Conservation (phyloP, 164 flowering plant genomes). For the Cinnamomum chago region DNA sequence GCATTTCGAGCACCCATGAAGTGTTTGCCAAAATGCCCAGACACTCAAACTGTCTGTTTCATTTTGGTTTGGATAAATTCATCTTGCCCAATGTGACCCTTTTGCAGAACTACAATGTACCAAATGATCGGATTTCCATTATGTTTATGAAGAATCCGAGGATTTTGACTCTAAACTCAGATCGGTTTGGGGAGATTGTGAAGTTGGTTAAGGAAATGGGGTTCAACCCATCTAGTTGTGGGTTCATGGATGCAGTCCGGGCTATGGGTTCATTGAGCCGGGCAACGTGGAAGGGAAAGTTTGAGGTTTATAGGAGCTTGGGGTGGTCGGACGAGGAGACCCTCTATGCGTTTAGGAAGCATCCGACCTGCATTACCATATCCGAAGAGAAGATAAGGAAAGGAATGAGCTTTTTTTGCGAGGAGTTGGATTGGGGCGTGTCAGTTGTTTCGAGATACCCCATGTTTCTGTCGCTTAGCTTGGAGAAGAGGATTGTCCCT, state of each 20-base stretch:
- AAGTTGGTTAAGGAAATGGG: conserved; percentile 10
- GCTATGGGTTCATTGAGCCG: background rate
- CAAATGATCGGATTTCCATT: conserved; percentile 6
- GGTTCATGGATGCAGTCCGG: conserved; percentile 8
- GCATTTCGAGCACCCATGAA: background rate
- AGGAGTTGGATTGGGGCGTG: conserved; percentile 6
- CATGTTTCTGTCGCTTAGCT: conserved; percentile 4
- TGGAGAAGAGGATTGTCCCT: conserved; percentile 15
- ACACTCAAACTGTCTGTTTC: background rate
- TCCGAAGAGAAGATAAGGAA: conserved; percentile 11
- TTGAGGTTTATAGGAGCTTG: conserved; percentile 5
- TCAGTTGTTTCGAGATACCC: background rate
- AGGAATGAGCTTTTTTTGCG: conserved; percentile 3
- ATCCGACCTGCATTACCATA: background rate
- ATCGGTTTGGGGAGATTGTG: conserved; percentile 8
- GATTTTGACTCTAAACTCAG: background rate
- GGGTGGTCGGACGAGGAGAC: conserved; percentile 11
- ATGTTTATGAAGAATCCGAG: background rate
- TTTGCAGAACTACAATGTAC: conserved; percentile 16
- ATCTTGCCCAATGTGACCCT: conserved; percentile 10
- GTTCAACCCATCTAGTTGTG: background rate
- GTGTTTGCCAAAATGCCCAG: background rate
- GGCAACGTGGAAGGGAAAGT: conserved; percentile 9
- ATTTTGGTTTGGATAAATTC: background rate
- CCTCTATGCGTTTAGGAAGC: conserved; percentile 1